A percentile compares a stretch with the other conserved stretches of the same genome.
Conservation (phyloP, 148 eudicot species). For the Rhododendron mucronatum region DNA sequence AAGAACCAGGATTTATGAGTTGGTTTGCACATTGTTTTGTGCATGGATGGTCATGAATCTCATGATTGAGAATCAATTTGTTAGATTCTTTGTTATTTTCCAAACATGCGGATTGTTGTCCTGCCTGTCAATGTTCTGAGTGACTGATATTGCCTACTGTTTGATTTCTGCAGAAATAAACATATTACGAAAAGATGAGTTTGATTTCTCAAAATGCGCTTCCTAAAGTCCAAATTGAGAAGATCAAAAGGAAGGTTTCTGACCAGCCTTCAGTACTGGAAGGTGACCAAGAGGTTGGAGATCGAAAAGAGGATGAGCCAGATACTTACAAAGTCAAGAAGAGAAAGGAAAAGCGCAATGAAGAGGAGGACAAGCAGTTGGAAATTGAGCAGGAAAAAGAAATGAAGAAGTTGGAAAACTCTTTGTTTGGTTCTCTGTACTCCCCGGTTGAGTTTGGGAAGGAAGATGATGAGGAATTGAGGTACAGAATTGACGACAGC, state of each 20-base stretch:
- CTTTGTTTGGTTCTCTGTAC: slow-evolving; percentile 65
- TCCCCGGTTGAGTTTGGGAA: slow-evolving; percentile 68
- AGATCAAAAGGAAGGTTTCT: slow-evolving; percentile 40
- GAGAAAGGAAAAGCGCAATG: slow-evolving; percentile 47
- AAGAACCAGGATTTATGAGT: not conserved
- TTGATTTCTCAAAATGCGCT: slow-evolving; percentile 71
- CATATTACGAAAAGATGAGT: slow-evolving; percentile 27
- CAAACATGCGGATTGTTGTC: not conserved
- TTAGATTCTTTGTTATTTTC: not conserved
- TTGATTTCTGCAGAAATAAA: slow-evolving; percentile 17
- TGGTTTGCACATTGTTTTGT: not conserved
- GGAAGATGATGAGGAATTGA: slow-evolving; percentile 33
- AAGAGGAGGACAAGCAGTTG: slow-evolving; percentile 27
- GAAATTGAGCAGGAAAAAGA: slow-evolving; percentile 47
- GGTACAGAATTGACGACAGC: slow-evolving; percentile 24
- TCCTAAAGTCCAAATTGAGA: slow-evolving; percentile 36
- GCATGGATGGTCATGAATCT: not conserved
- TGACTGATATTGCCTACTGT: not conserved
- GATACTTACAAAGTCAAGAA: slow-evolving; percentile 28
- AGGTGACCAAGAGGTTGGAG: slow-evolving; percentile 23
- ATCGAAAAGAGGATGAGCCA: slow-evolving; percentile 16
- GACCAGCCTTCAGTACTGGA: slow-evolving; percentile 30
- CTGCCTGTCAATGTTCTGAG: not conserved
- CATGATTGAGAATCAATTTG: not conserved
- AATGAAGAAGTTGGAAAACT: slow-evolving; percentile 60